Evolutionary conservation across 306 rosid genomes (phyloP).

Genomic region (Rubus parviflorus): DNA sequence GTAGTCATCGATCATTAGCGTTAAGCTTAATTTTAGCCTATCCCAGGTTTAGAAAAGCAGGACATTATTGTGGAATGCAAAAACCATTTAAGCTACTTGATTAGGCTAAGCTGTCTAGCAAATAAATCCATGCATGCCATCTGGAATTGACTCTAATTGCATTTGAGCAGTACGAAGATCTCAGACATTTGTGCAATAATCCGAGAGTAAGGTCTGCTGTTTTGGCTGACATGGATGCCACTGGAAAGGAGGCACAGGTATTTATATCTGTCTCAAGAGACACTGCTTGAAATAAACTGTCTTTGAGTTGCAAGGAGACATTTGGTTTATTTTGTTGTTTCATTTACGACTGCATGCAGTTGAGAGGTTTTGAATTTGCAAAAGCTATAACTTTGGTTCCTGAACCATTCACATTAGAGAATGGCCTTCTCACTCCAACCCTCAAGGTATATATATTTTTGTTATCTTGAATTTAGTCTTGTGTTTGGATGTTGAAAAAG

Average conservation of each 20-base stretch:
- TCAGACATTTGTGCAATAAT: slow-evolving; percentile 73
- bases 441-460: slow-evolving; percentile 49
- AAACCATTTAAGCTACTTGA: no score
- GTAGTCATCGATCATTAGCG: no score
- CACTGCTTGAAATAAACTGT: slow-evolving; percentile 12
- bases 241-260: slow-evolving; percentile 75
- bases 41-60: no score
- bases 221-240: slow-evolving; percentile 82
- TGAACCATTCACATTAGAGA: slow-evolving; percentile 72
- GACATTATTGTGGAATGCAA: no score
- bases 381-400: slow-evolving; percentile 69
- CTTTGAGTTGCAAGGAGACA: background rate
- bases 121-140: background rate
- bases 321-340: background rate
- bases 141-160: slow-evolving; percentile 4
- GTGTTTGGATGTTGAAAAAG: background rate
- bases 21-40: no score
- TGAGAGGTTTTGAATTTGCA: slow-evolving; percentile 92
- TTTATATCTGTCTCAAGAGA: background rate
- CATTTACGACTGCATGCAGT: slow-evolving; percentile 50
- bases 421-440: slow-evolving; percentile 84
- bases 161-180: slow-evolving; percentile 51
- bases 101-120: no score
- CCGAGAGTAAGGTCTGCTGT: slow-evolving; percentile 69
- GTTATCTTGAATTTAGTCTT: no score